Percentiles rank a stretch among this genome's conserved stretches.
These are phyloP conservation scores for Boletus vermiculosoides DNA, from an alignment of 768 basidiomycete genomes.

Conservation along the genomic window DNA sequence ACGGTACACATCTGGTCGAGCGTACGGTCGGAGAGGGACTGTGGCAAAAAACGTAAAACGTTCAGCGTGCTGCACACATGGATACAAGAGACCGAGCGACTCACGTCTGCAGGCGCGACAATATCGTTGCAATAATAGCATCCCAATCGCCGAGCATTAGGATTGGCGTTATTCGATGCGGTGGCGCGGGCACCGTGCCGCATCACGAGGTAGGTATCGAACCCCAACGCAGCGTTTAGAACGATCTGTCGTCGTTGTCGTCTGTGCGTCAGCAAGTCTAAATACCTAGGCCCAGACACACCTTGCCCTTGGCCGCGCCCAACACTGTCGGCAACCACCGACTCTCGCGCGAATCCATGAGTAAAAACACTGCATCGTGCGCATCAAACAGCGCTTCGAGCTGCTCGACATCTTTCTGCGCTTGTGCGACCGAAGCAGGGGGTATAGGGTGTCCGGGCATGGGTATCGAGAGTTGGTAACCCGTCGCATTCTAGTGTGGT, in stretches of 20 bases:
- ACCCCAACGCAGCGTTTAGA: conserved; percentile 91
- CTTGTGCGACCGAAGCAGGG: conserved; percentile 49
- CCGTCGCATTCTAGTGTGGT: conserved; percentile 69
- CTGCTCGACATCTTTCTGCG: conserved; percentile 62
- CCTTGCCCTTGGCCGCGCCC: conserved; percentile 83
- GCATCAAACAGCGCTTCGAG: conserved; percentile 77
- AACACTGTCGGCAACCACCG: conserved; percentile 94
- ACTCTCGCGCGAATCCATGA: conserved; percentile 99
- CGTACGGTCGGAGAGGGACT: conserved; percentile 82
- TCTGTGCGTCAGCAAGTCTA: not conserved
- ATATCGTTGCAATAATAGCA: conserved; percentile 99
- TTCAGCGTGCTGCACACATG: not conserved
- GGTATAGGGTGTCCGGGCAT: conserved; percentile 98
- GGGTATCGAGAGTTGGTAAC: conserved; percentile 78
- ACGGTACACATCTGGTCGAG: conserved; percentile 99
- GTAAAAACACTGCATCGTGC: conserved; percentile 88
- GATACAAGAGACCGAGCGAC: conserved; percentile 13
- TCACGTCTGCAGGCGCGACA: conserved; percentile 91
- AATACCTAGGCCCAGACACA: conserved; percentile 22
- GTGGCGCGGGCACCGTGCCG: conserved; percentile 74
- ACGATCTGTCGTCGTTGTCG: conserved; percentile 65
- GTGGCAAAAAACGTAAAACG: not conserved
- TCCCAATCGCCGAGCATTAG: conserved; percentile 53
- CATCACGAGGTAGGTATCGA: conserved; percentile 97
- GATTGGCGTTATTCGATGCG: conserved; percentile 11